These are phyloP conservation scores for Sarocladium kiliense DNA, from an alignment of 2,329 filamentous ascomycete species.

Conservation along the genomic window DNA sequence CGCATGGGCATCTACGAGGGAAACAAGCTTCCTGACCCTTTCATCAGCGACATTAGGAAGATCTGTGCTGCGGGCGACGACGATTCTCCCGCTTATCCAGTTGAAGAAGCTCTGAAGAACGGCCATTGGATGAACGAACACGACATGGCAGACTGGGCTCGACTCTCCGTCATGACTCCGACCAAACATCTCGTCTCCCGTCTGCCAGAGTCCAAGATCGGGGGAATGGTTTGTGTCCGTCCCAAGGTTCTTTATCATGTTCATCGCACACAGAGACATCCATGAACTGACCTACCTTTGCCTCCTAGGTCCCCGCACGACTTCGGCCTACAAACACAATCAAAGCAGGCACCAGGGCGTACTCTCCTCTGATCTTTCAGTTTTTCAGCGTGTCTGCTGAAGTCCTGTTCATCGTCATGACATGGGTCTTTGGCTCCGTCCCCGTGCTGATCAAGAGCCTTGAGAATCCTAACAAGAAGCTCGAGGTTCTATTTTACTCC, in stretches of 20 bases:
- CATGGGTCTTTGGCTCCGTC: constrained; percentile 1
- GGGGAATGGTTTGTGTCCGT: neutral
- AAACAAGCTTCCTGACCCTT: neutral
- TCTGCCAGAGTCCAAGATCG: neutral
- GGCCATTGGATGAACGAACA: neutral
- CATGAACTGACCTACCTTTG: neutral
- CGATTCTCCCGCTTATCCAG: neutral
- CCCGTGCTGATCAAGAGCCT: constrained; percentile 1
- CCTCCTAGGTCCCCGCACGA: neutral
- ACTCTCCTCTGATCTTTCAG: neutral
- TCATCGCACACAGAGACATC: too few relatives aligned
- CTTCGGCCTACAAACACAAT: neutral
- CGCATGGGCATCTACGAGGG: neutral
- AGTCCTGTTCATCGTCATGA: neutral
- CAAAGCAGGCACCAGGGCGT: neutral
- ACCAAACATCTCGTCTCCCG: neutral
- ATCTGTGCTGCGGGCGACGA: neutral
- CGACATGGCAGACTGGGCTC: neutral
- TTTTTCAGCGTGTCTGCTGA: neutral
- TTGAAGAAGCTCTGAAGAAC: neutral
- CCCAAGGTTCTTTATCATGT: neutral
- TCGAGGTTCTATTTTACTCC: neutral
- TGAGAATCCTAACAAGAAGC: constrained; percentile 3
- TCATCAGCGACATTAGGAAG: constrained; percentile 1
- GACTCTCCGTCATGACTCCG: neutral